These are phyloP conservation scores for Thielaviopsis punctulata DNA, from an alignment of 2,329 filamentous ascomycete genomes.

Conservation along the genomic window DNA sequence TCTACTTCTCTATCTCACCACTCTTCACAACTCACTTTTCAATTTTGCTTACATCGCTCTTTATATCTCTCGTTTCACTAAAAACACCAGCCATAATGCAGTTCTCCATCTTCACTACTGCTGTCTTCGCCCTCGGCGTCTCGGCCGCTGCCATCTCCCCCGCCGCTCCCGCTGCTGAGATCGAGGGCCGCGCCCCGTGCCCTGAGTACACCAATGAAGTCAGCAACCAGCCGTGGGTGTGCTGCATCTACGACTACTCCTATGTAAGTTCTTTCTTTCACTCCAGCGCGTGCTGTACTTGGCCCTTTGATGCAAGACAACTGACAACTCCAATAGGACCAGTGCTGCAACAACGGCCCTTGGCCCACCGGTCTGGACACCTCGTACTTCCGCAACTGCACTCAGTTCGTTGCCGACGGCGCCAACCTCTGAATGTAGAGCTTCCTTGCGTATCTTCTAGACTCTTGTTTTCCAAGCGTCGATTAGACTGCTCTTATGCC, in stretches of 20 bases:
- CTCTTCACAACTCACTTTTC: neutral
- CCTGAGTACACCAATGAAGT: neutral
- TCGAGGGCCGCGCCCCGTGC: neutral
- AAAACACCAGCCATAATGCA: neutral
- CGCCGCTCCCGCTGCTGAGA: neutral
- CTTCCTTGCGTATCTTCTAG: too few species aligned
- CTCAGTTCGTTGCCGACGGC: conserved; percentile 1
- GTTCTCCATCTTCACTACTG: neutral
- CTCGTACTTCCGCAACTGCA: neutral
- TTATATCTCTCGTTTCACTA: neutral
- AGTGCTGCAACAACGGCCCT: neutral
- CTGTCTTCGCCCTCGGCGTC: neutral
- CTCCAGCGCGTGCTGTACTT: too few species aligned
- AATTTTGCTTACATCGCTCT: neutral
- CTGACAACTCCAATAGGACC: neutral
- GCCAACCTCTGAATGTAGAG: neutral
- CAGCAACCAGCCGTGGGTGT: neutral
- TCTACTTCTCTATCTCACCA: neutral
- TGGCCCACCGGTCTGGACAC: neutral
- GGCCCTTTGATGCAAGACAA: too few species aligned
- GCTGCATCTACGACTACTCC: neutral
- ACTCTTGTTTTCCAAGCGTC: too few species aligned
- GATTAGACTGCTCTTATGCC: too few species aligned
- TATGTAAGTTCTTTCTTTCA: too few species aligned
- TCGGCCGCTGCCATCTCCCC: neutral